These are phyloP conservation scores for Eragrostis curvula DNA, from an alignment of 176 grass and related monocot species.

Conservation along the genomic window DNA sequence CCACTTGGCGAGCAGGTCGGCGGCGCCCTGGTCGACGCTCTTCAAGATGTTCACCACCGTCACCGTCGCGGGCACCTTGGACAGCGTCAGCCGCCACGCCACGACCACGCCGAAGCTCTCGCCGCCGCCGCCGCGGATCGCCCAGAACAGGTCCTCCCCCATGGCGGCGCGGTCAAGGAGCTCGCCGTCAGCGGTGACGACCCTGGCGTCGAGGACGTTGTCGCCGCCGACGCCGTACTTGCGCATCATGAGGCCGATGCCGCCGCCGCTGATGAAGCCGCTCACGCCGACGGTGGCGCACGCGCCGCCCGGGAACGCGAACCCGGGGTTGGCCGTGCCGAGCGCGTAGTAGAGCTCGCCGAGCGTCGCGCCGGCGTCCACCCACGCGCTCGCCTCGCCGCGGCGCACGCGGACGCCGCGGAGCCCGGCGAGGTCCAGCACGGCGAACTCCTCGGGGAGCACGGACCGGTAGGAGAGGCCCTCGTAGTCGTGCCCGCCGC, in stretches of 20 bases:
- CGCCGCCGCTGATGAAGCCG: conserved; percentile 29
- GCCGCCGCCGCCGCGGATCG: conserved; percentile 53
- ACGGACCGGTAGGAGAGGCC: conserved; percentile 61
- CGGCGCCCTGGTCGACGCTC: conserved; percentile 23
- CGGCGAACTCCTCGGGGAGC: conserved; percentile 32
- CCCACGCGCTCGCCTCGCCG: conserved; percentile 28
- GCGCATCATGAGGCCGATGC: conserved; percentile 38
- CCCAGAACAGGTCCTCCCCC: conserved; percentile 58
- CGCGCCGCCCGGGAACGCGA: conserved; percentile 25
- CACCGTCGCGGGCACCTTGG: background rate
- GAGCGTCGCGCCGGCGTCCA: conserved; percentile 28
- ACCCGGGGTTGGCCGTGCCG: conserved; percentile 28
- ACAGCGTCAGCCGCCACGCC: conserved; percentile 40
- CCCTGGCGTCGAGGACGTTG: conserved; percentile 36
- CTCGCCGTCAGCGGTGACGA: conserved; percentile 46
- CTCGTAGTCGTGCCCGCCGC: conserved; percentile 75
- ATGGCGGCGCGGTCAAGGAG: conserved; percentile 44
- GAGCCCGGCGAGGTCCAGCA: conserved; percentile 42
- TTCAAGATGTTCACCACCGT: conserved; percentile 21
- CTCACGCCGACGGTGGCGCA: conserved; percentile 35
- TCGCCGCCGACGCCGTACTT: conserved; percentile 20
- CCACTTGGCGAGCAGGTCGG: conserved; percentile 39
- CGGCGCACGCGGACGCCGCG: background rate
- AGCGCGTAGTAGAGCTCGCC: conserved; percentile 42
- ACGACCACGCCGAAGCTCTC: conserved; percentile 53